Evolutionary conservation across 192 early-diverging fungal species (phyloP), one percentile per base, ranked within the genome.

Genomic region (Ambispora gerdemannii): DNA sequence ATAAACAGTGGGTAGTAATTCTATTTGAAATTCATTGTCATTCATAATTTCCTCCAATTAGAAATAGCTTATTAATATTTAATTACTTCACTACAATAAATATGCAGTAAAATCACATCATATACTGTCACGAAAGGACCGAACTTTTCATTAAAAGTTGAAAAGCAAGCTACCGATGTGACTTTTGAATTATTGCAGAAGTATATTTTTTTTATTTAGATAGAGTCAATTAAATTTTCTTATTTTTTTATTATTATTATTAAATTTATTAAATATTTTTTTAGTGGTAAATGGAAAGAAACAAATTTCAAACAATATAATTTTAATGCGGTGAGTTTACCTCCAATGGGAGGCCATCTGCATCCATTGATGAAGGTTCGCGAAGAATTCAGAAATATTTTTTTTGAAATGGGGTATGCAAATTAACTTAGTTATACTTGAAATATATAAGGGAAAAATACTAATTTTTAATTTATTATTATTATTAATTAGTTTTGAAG

Each of bases 291-390:
- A 66, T 99, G 97, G 97, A 95, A 97, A 82, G 86, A 72, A 15
- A 87, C 87, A n/a, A 82, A 86, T 58, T 98, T 99, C 85, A 99
- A 99, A 82, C 91, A 93, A 78, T 99, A 97, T 87, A 99, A 99
- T 85, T 97, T 99, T 87, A 88, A 93, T 73, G 91, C 93, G 25
- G 78, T 80, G 50, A 96, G 97, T 75, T 76, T 92, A 70, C 82
- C 82, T 50, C 93, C 93, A 20, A 73, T 74, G 49, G 90, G 89
- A 52, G 97, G 97, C 10, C 89, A 95, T 68, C 84, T 99, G 70
- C 97, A 99, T 76, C 97, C 97, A 68, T 84, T 99, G 63, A 91
- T 99, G 91, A 99, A 99, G 79, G 95, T 98, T 63, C 91, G 96
- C 60, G 95, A 98, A 74, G 97, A 99, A 83, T 97, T 97, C 85